Percentiles rank a stretch among this genome's conserved stretches.
These are phyloP conservation scores for Penicillium sp. DNA, from an alignment of 2,329 filamentous ascomycete species.

Conservation along the genomic window DNA sequence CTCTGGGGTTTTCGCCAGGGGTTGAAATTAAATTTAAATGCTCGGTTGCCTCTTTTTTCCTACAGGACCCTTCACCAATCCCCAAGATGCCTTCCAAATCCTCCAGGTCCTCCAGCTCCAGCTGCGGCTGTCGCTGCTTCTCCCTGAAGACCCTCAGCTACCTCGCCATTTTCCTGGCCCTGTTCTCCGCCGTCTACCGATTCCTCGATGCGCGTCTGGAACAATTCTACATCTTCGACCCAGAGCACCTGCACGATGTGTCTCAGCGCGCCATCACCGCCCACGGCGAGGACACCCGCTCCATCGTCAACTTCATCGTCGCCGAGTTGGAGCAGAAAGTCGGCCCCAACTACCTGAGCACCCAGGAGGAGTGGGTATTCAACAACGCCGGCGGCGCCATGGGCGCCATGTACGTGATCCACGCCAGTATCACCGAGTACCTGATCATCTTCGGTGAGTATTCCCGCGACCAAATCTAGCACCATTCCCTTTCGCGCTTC, in stretches of 20 bases:
- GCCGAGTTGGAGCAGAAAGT: conserved; percentile 52
- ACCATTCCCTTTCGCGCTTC: neutral
- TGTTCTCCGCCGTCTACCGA: conserved; percentile 31
- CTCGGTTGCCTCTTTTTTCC: conserved; percentile 1
- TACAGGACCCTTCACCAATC: neutral
- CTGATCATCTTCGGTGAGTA: conserved; percentile 68
- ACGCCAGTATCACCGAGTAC: conserved; percentile 85
- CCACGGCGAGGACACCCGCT: conserved; percentile 66
- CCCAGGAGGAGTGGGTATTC: conserved; percentile 75
- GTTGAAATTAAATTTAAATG: conserved; percentile 10
- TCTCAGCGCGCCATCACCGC: conserved; percentile 55
- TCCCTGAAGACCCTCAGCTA: conserved; percentile 26
- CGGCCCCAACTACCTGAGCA: conserved; percentile 50
- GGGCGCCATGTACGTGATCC: conserved; percentile 84
- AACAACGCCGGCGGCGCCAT: conserved; percentile 88
- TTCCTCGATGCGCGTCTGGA: conserved; percentile 33
- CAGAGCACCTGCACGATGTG: conserved; percentile 59
- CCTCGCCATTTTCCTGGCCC: conserved; percentile 29
- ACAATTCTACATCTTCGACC: conserved; percentile 65
- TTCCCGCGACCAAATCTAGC: neutral
- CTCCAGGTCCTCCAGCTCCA: conserved; percentile 17
- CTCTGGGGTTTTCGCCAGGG: conserved; percentile 15
- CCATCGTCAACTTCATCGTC: conserved; percentile 62
- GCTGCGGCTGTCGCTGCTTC: conserved; percentile 21
- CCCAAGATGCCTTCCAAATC: conserved; percentile 22